Evolutionary conservation across 371 early-diverging fungal genomes (phyloP), one percentile per base, ranked within the genome.

Genomic region (Rhizopus microsporus): DNA sequence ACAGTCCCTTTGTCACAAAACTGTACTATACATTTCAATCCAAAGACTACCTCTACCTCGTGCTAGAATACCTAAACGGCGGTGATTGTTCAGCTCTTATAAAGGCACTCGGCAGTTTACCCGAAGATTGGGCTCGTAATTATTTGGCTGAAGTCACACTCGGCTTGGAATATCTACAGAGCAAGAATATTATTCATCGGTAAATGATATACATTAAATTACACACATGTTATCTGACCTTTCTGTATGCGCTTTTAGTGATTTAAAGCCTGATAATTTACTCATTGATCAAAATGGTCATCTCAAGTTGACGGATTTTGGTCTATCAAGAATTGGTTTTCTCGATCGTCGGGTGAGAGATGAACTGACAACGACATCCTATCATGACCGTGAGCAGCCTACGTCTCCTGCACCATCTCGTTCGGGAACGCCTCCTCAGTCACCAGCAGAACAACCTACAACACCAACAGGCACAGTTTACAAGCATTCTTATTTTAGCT

Each of bases 61-160:
- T 97, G 0, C 88, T 98, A 87, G 97, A 97, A 63, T 98, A 96
- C 65, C 72, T 97, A 42, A 95, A 94, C 64, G 98, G 98, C n/a
- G 98, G 98, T 5, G 98, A 98, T 72, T 94, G 95, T 51, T 93
- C 94, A 8, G 89, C 96, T 2, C 74, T 98, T 30, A 82, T 97
- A 53, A 96, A 96, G 69, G 84, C 82, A 0, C 69, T 95, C 45
- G 94, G 93, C 1, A 76, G 78, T 54, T 74, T 98, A 54, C 87
- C 93, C 29, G 93, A 93, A 63, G 90, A 92, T 51, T 93, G 94
- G 89, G 90, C 95, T 0, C 84, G 88, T 53, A 94, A 92, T 64
- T 99, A 97, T 69, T 74, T 94, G 46, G 92, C 95, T 7, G 98
- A 99, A 71, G 95, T 98, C 7, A 90, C 93, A 6, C 81, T 95